Conservation (phyloP, 2,329 filamentous ascomycete species). For the Aspergillus caelatus region DNA sequence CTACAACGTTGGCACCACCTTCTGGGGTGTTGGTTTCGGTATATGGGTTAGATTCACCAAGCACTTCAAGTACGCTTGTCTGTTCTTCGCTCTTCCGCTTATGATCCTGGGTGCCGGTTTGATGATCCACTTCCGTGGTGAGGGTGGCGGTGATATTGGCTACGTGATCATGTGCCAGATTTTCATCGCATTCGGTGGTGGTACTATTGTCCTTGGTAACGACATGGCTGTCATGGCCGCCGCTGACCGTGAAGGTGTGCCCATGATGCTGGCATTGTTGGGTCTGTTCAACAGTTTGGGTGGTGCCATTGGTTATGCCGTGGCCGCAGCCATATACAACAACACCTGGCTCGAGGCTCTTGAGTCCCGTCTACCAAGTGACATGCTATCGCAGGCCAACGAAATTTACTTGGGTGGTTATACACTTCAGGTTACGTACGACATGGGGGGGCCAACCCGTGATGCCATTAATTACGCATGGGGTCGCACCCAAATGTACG, state of each 20-base stretch:
- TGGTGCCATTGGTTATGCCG: conserved; percentile 37
- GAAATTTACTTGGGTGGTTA: conserved; percentile 33
- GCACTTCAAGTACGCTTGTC: conserved; percentile 55
- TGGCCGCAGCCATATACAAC: conserved; percentile 56
- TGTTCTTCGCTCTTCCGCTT: conserved; percentile 56
- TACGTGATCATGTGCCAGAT: conserved; percentile 60
- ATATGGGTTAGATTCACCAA: conserved; percentile 52
- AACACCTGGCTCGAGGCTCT: conserved; percentile 57
- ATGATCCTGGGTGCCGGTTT: conserved; percentile 56
- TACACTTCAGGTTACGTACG: conserved; percentile 28
- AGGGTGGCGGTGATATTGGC: conserved; percentile 47
- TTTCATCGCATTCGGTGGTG: conserved; percentile 58
- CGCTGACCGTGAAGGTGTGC: conserved; percentile 58
- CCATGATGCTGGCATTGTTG: conserved; percentile 45
- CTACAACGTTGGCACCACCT: conserved; percentile 58
- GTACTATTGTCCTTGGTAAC: conserved; percentile 57
- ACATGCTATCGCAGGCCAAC: conserved; percentile 23
- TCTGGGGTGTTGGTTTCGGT: conserved; percentile 55
- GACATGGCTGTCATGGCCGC: conserved; percentile 63
- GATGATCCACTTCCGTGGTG: conserved; percentile 60
- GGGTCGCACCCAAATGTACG: conserved; percentile 41
- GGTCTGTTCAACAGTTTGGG: conserved; percentile 40
- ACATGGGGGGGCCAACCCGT: conserved; percentile 31
- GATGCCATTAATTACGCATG: conserved; percentile 42
- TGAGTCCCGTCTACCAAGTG: conserved; percentile 46